Conservation (phyloP, 1,284 basidiomycete genomes). For the Ceraceosorus bombacis region DNA sequence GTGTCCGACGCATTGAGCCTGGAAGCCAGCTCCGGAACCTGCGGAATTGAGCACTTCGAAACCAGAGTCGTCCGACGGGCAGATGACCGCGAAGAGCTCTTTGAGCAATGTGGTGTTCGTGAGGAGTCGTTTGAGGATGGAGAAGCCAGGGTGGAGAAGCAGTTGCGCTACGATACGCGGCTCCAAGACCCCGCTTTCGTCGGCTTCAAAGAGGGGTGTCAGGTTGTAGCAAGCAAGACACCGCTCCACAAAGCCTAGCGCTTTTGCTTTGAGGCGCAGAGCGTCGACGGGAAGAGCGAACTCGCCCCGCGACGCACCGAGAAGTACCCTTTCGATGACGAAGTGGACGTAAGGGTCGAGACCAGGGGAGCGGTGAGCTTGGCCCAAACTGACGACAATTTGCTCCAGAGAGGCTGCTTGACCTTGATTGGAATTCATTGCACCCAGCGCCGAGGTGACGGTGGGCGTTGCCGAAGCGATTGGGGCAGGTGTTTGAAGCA, state of each 20-base stretch:
- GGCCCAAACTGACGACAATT: conserved; percentile 11
- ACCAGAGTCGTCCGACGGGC: conserved; percentile 22
- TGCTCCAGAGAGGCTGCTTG: conserved; percentile 14
- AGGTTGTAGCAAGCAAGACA: conserved; percentile 74
- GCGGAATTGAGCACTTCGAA: conserved; percentile 57
- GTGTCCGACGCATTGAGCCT: conserved; percentile 67
- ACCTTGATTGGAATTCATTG: background rate
- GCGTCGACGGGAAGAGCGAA: conserved; percentile 68
- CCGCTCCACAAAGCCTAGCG: conserved; percentile 75
- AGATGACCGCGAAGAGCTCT: conserved; percentile 65
- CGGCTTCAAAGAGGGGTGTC: conserved; percentile 38
- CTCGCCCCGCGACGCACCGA: conserved; percentile 56
- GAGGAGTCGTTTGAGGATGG: conserved; percentile 71
- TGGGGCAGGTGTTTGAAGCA: conserved; percentile 46
- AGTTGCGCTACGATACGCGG: conserved; percentile 43
- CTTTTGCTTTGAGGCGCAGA: conserved; percentile 79
- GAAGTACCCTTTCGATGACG: conserved; percentile 79
- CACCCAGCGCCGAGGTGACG: background rate
- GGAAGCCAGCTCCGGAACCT: conserved; percentile 62
- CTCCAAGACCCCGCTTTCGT: conserved; percentile 21
- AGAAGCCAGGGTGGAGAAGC: conserved; percentile 76
- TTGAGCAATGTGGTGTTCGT: conserved; percentile 64
- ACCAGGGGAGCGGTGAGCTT: conserved; percentile 10
- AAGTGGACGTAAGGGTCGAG: conserved; percentile 73
- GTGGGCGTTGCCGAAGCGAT: background rate